phyloP scores from a whole-genome alignment of 192 early-diverging fungal species.

The Coemansia sp. region DNA sequence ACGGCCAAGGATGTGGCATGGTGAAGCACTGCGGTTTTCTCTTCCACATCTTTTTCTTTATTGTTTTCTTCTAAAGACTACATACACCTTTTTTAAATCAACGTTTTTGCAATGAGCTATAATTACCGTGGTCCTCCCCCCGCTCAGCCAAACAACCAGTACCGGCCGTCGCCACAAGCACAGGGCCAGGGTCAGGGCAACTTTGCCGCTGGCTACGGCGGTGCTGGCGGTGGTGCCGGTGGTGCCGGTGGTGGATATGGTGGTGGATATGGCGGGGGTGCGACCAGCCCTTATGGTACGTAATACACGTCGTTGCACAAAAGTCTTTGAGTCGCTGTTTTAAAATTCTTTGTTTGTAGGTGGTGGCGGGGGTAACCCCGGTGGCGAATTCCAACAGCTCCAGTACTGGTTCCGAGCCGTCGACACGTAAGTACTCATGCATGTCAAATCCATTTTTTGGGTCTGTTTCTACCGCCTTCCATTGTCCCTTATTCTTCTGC shows the following conservation, averaged over 20 bases:
- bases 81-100: not conserved
- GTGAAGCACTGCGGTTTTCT: not conserved
- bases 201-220: conserved; percentile 9
- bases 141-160: not conserved
- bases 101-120: conserved; percentile 3
- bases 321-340: not conserved
- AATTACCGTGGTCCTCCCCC: conserved; percentile 20
- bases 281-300: conserved; percentile 20
- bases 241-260: conserved; percentile 14
- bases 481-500: not conserved
- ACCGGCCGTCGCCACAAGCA: conserved; percentile 3
- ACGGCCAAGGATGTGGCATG: not conserved
- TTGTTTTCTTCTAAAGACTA: not conserved
- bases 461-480: not conserved
- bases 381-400: conserved; percentile 25
- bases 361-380: conserved; percentile 1
- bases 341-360: not conserved
- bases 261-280: conserved; percentile 13
- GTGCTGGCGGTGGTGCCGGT: conserved; percentile 4
- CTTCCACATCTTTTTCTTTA: not conserved
- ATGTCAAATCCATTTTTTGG: not conserved
- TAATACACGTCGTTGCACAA: not conserved
- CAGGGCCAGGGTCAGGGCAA: conserved; percentile 15
- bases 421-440: conserved; percentile 32
- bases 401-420: conserved; percentile 51